These are phyloP conservation scores for Zanthoxylum bungeanum DNA, from an alignment of 345 rosid species.

Conservation along the genomic window DNA sequence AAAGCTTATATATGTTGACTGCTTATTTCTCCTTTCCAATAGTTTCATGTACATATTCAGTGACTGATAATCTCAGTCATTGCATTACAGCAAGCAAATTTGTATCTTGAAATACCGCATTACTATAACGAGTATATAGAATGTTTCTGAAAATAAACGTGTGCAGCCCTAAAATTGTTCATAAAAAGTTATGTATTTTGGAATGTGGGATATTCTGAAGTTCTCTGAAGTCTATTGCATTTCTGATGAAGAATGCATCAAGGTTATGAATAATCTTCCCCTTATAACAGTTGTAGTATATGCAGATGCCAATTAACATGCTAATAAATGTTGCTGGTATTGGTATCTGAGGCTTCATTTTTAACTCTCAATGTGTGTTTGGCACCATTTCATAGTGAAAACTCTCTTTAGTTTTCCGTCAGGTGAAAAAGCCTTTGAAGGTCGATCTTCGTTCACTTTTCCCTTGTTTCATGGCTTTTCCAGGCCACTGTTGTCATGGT, in stretches of 20 bases:
- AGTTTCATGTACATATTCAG: background rate
- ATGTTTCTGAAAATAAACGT: no score
- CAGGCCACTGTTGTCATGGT: background rate
- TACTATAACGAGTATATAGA: no score
- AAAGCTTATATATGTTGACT: conserved; percentile 7
- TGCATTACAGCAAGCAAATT: background rate
- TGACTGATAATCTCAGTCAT: background rate
- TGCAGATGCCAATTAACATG: background rate
- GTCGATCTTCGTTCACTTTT: background rate
- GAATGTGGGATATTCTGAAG: no score
- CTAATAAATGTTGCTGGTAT: background rate
- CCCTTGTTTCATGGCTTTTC: background rate
- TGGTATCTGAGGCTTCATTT: background rate
- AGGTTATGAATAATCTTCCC: background rate
- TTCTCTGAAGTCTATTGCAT: no score
- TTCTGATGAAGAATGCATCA: no score
- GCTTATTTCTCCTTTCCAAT: background rate
- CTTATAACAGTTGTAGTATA: no score
- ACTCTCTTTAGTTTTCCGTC: background rate
- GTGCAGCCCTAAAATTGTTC: no score
- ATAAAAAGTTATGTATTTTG: no score
- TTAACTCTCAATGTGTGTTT: background rate
- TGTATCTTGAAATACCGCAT: no score
- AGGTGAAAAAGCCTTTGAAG: background rate
- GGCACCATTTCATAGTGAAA: background rate